Percentiles rank a stretch among this genome's conserved stretches.
phyloP scores from a whole-genome alignment of 176 grass and related monocot species.

The Oryza meridionalis region DNA sequence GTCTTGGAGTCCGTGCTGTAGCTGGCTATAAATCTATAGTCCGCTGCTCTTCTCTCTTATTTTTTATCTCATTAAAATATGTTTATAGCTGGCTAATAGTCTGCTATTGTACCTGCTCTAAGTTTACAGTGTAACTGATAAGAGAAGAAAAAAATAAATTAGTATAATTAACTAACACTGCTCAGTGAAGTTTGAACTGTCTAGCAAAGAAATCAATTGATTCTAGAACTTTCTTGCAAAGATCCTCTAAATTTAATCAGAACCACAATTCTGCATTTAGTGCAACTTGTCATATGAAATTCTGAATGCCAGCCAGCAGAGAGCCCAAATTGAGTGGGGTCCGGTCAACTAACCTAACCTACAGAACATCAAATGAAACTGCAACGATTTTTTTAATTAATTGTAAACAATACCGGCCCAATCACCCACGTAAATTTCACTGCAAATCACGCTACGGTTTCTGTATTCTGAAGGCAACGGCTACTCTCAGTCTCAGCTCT shows the following conservation, averaged over 20 bases:
- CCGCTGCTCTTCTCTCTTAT: no score
- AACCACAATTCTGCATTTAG: not conserved
- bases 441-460: not conserved
- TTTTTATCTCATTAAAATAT: no score
- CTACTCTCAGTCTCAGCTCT: not conserved
- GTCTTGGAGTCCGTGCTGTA: no score
- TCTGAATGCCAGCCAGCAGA: slow-evolving; percentile 16
- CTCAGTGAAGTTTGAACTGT: not conserved
- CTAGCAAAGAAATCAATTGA: not conserved
- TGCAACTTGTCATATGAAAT: slow-evolving; percentile 7
- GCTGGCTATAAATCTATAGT: no score
- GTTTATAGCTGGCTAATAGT: no score
- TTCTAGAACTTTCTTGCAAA: not conserved
- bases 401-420: not conserved
- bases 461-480: slow-evolving; percentile 25
- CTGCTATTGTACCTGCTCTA: no score
- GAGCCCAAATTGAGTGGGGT: not conserved
- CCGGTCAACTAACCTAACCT: not conserved
- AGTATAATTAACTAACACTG: not conserved
- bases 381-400: not conserved
- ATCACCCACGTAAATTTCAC: not conserved
- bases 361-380: slow-evolving; percentile 11
- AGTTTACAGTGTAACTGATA: not conserved
- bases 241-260: not conserved
- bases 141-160: not conserved